phyloP scores from a whole-genome alignment of 2,329 filamentous ascomycete genomes.

The Calycina marina region DNA sequence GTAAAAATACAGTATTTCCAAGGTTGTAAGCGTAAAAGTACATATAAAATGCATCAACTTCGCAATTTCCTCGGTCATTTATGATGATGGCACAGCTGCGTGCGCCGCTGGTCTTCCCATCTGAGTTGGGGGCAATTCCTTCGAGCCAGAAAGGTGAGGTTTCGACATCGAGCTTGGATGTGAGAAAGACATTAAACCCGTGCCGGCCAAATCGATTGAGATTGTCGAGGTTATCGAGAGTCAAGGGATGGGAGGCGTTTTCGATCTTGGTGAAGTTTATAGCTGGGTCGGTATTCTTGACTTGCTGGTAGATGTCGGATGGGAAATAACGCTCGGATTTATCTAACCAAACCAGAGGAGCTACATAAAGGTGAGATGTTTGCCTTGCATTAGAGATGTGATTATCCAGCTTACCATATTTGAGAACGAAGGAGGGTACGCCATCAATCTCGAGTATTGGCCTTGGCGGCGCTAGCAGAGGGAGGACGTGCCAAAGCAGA shows the following conservation, averaged over 20 bases:
- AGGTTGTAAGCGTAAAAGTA: conserved; percentile 24
- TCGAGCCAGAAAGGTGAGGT: conserved; percentile 31
- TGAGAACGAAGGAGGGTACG: conserved; percentile 29
- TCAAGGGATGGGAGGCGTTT: conserved; percentile 26
- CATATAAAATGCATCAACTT: conserved; percentile 22
- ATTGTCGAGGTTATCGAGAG: conserved; percentile 31
- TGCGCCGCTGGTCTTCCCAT: conserved; percentile 34
- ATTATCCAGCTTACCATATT: conserved; percentile 26
- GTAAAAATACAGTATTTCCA: conserved; percentile 19
- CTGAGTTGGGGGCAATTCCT: conserved; percentile 36
- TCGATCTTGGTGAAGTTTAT: conserved; percentile 27
- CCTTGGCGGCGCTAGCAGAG: too few species aligned
- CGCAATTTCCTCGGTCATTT: conserved; percentile 39
- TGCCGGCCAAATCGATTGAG: conserved; percentile 28
- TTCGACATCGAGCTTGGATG: conserved; percentile 32
- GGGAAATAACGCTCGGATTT: conserved; percentile 33
- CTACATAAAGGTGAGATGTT: too few species aligned
- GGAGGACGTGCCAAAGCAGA: too few species aligned
- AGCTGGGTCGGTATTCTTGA: conserved; percentile 30
- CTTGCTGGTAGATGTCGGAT: conserved; percentile 31
- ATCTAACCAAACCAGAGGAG: conserved; percentile 35
- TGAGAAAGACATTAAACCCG: conserved; percentile 32
- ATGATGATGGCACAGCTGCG: conserved; percentile 39
- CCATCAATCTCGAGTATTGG: conserved; percentile 3
- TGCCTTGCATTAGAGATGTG: conserved; percentile 1